These are phyloP conservation scores for Arthroderma sp. DNA, from an alignment of 2,329 filamentous ascomycete species.

Conservation along the genomic window DNA sequence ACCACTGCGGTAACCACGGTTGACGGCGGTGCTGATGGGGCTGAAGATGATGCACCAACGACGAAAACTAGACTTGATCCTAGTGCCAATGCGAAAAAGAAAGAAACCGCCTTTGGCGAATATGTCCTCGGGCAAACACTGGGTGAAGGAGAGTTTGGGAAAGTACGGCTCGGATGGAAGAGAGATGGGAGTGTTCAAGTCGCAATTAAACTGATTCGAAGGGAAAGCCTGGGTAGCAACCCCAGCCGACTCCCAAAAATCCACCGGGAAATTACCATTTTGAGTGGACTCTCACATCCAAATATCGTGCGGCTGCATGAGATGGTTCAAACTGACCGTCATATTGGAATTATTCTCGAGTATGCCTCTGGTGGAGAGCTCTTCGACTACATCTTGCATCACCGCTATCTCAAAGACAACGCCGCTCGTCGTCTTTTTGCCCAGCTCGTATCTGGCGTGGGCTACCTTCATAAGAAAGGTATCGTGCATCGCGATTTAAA, in stretches of 20 bases:
- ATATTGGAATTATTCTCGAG: conserved; percentile 96
- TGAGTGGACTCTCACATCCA: conserved; percentile 75
- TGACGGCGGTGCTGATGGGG: conserved; percentile 37
- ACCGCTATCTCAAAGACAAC: conserved; percentile 90
- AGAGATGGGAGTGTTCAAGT: conserved; percentile 87
- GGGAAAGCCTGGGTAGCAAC: conserved; percentile 79
- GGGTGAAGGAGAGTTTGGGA: conserved; percentile 95
- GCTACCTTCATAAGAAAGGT: conserved; percentile 95
- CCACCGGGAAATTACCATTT: conserved; percentile 87
- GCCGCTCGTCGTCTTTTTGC: conserved; percentile 84
- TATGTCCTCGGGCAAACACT: conserved; percentile 93
- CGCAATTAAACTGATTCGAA: conserved; percentile 92
- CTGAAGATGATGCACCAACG: conserved; percentile 30
- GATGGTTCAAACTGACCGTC: conserved; percentile 94
- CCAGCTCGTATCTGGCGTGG: conserved; percentile 89
- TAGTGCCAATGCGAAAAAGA: conserved; percentile 40
- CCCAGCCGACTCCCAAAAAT: conserved; percentile 88
- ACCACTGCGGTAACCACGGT: conserved; percentile 42
- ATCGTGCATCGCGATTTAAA: conserved; percentile 97
- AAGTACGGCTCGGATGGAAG: conserved; percentile 98
- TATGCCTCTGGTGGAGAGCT: conserved; percentile 96
- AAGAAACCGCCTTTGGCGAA: conserved; percentile 82
- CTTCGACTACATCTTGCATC: conserved; percentile 95
- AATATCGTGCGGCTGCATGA: conserved; percentile 96
- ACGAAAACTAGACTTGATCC: conserved; percentile 43